phyloP scores from a whole-genome alignment of 2,329 filamentous ascomycete species.

The Cladosporium sp. region DNA sequence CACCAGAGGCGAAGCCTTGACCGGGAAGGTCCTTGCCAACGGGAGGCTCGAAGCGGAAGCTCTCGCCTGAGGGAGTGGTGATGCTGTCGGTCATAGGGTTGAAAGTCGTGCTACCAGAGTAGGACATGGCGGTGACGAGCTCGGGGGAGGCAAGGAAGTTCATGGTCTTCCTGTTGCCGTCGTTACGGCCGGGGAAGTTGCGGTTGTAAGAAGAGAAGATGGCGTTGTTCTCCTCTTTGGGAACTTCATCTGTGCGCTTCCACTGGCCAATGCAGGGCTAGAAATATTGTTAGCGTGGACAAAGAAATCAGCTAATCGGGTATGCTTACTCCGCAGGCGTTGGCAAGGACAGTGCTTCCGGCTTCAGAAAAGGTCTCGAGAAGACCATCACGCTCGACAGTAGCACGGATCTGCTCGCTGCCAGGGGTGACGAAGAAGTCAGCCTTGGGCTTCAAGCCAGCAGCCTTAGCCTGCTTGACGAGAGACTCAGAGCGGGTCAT shows the following conservation, averaged over 20 bases:
- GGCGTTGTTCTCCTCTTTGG: constrained; percentile 83
- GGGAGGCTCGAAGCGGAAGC: constrained; percentile 79
- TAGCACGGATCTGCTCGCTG: constrained; percentile 94
- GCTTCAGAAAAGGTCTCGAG: constrained; percentile 79
- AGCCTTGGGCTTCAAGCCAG: constrained; percentile 82
- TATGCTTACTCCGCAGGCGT: constrained; percentile 63
- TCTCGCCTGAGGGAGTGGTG: constrained; percentile 68
- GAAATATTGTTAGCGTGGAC: background rate
- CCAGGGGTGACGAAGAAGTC: constrained; percentile 96
- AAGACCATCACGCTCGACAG: constrained; percentile 82
- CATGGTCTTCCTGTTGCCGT: constrained; percentile 95
- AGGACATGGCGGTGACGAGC: constrained; percentile 93
- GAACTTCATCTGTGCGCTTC: constrained; percentile 80
- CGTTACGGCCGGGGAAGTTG: constrained; percentile 95
- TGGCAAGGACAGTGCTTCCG: constrained; percentile 84
- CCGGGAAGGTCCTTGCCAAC: constrained; percentile 57
- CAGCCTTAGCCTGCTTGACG: constrained; percentile 82
- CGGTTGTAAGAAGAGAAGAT: constrained; percentile 98
- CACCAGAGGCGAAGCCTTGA: constrained; percentile 76
- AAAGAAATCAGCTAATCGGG: background rate
- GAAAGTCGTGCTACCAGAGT: constrained; percentile 87
- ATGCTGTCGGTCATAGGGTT: constrained; percentile 90
- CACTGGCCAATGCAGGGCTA: constrained; percentile 76
- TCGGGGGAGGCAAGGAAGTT: constrained; percentile 98
- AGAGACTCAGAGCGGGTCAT: constrained; percentile 94